Evolutionary conservation across 345 rosid genomes (phyloP), one percentile per base, ranked within the genome.

Genomic region (Camelina neglecta): DNA sequence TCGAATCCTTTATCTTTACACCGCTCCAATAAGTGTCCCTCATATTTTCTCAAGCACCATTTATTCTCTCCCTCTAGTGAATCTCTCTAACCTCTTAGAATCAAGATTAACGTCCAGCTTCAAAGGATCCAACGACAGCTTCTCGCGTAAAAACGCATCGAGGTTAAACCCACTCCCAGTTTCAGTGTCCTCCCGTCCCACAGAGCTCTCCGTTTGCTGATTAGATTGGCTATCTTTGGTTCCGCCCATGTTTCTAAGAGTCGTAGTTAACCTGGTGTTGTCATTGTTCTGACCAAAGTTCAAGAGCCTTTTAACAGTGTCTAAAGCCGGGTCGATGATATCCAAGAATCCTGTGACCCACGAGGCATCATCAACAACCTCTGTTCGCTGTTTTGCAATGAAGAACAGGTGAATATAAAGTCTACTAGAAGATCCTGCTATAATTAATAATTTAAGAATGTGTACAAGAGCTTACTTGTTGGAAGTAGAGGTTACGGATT

Each of bases 351-450:
- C 99, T 18, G 77, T 87, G 50, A 90, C 87, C 99, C 97, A 95
- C 3, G 97, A 90, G 13, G 93, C 83, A 83, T 95, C 99, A 36
- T 95, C 99, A 8, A 90, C 97, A 11, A 95, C 87, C 82, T 95
- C 99, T 2, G 86, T 95, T 2, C 93, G 84, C 99, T 95, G 89
- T 77, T 64, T 78, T 41, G 68, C 65, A 79, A 61, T 15, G 41
- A 51, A 50, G 20, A 53, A 67, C 51, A 60, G 36, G 36, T 67
- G 38, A 18, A 21, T 51, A 72, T 35, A 3, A 10, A 35, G 31
- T 33, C 15, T 59, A 77, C 50, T 20, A 7, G 51, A 69, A 33
- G 45, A 44, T 36, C 12, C 11, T 49, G 61, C 11, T 58, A 21
- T 13, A 62, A 21, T 8, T 11, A 45, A 21, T 13, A 62, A 21